Evolutionary conservation across 331 rosid genomes (phyloP).

Genomic region (Erythrophleum ivorense): DNA sequence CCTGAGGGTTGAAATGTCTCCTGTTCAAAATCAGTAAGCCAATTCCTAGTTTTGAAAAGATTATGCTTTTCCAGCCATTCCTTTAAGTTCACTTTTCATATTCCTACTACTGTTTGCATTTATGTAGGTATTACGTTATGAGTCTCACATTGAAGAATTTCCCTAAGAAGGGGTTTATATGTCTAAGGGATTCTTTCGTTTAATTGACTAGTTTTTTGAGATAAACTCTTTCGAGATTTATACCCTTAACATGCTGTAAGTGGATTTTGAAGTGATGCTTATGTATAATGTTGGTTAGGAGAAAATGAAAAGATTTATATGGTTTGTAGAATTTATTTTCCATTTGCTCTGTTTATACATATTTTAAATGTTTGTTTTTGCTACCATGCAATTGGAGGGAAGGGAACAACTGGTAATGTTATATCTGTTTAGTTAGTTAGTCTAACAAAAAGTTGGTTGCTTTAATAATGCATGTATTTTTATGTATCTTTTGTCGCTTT

Average conservation of each 20-base stretch:
- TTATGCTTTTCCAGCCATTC: background rate
- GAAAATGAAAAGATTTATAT: slow-evolving; percentile 11
- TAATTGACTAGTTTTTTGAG: no score
- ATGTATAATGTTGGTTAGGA: background rate
- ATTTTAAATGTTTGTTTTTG: background rate
- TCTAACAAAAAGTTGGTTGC: background rate
- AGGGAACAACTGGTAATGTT: no score
- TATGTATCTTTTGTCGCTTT: no score
- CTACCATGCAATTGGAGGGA: no score
- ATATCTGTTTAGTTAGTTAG: no score
- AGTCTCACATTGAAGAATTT: no score
- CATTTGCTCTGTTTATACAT: background rate
- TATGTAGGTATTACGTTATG: slow-evolving; percentile 68
- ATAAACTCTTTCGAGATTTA: no score
- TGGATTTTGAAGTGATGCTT: background rate
- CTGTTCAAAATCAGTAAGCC: slow-evolving; percentile 95
- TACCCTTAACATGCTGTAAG: no score
- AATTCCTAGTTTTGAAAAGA: slow-evolving; percentile 24
- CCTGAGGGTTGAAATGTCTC: slow-evolving; percentile 99
- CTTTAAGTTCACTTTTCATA: slow-evolving; percentile 28
- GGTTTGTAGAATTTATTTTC: background rate
- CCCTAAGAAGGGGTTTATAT: no score
- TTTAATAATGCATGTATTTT: no score
- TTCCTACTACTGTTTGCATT: slow-evolving; percentile 36
- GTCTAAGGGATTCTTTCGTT: slow-evolving; percentile 72